Conservation (phyloP, 768 basidiomycete genomes). For the Boletus tylopilopsis region DNA sequence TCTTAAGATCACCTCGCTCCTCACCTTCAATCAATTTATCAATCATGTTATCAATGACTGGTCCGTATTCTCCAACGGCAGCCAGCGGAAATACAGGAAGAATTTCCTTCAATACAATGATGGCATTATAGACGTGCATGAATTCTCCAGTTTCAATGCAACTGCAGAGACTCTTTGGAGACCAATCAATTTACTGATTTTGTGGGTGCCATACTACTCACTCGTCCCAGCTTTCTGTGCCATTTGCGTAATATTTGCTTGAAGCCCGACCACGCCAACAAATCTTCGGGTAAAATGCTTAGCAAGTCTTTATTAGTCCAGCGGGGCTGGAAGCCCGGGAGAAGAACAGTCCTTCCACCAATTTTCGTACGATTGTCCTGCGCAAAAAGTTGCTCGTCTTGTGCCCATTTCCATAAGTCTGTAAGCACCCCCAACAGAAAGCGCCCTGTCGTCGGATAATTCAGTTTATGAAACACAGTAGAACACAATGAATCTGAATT, state of each 20-base stretch:
- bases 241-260: conserved; percentile 75
- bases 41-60: conserved; percentile 55
- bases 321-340: conserved; percentile 67
- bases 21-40: conserved; percentile 69
- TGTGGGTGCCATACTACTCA: conserved; percentile 32
- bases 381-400: conserved; percentile 68
- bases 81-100: conserved; percentile 83
- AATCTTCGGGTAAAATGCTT: conserved; percentile 41
- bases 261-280: conserved; percentile 70
- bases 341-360: conserved; percentile 53
- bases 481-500: conserved; percentile 1
- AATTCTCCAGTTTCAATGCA: conserved; percentile 88
- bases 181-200: not conserved
- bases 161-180: conserved; percentile 63
- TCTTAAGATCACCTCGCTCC: conserved; percentile 80
- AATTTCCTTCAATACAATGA: conserved; percentile 89
- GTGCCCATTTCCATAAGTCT: conserved; percentile 78
- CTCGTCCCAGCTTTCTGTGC: conserved; percentile 73
- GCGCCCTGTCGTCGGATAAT: conserved; percentile 52
- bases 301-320: conserved; percentile 43
- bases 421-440: conserved; percentile 78
- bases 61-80: conserved; percentile 52
- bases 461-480: not conserved
- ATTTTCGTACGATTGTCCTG: conserved; percentile 66
- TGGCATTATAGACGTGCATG: conserved; percentile 97